Base-by-base conservation (phyloP, 2,329 filamentous ascomycete genomes). In the Penicillium verrucosum region DNA sequence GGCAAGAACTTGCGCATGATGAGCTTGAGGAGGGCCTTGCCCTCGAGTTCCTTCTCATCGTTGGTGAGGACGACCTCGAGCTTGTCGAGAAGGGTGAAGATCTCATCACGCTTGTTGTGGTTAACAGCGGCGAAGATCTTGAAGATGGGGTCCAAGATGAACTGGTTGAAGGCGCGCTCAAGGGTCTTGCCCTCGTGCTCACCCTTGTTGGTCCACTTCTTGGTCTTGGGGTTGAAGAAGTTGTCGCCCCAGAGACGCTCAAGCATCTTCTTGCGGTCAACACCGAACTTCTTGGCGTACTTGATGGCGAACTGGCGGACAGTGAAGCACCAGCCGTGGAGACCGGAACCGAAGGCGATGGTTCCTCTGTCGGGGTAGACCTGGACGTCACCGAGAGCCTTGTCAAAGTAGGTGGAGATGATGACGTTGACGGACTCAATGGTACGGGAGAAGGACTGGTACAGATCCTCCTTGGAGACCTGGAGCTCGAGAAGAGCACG, bases 261-360 rank as follows among this genome's bases (percentile, higher is more conserved):
- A 90, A 97, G 96, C 94, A 99, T 97, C 91, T 97, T 97, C 84
- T 88, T 89, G 81, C 92, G 92, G 88, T 99, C 93, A 72, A 99
- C 94, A 89, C 94, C 94, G 74, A 99, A 99, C 84, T 99, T 99
- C 92, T 97, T 97, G 81, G 93, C 89, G 80, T 99, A 99, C 74
- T 89, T 87, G 76, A 86, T 80, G 71, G 94, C 94, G 81, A 99
- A 99, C 81, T 99, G 94, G 76, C 94, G 90, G 83, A 97, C 82
- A 74, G 94, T 99, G 88, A 99, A 99, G 75, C 92, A 93, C 94
- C 94, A 99, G 80, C 94, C 94, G 85, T 99, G 94, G 65, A 97
- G 92, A 89, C 93, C 94, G 80, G 94, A 97, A 82, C 92, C 94
- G 85, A 99, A 99, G 73, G 93, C 93, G 74, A 99, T 89, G 77